These are phyloP conservation scores for Solanum piurae DNA, from an alignment of 257 asterid species.

Conservation along the genomic window DNA sequence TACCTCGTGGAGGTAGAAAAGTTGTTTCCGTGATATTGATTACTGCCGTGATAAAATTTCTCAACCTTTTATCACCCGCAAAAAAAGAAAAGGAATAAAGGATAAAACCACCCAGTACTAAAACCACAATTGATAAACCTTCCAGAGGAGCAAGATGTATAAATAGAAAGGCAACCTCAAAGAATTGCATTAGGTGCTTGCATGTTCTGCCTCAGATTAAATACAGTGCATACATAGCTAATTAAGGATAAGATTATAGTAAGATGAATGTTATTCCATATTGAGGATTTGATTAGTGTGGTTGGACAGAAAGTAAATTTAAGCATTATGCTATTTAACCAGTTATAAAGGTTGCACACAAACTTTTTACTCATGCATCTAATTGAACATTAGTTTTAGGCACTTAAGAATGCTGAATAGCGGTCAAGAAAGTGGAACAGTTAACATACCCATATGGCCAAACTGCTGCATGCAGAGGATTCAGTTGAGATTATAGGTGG, in stretches of 20 bases:
- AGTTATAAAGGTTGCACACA: not conserved
- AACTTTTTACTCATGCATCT: not conserved
- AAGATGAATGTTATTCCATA: not conserved
- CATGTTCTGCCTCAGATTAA: not conserved
- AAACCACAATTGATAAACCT: not conserved
- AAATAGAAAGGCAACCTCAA: not conserved
- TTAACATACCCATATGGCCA: constrained; percentile 12
- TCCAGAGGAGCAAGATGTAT: not conserved
- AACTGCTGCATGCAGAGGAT: not conserved
- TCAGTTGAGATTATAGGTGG: constrained; percentile 2
- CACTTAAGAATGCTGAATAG: not conserved
- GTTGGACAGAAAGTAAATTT: not conserved
- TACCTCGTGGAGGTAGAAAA: not conserved
- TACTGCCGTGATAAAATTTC: not conserved
- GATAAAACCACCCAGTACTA: not conserved
- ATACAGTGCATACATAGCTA: not conserved
- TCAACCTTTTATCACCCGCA: not conserved
- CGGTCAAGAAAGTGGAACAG: not conserved
- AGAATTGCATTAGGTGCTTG: not conserved
- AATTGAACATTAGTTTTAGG: not conserved
- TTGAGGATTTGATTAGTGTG: not conserved
- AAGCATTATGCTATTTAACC: not conserved
- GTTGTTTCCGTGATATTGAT: not conserved
- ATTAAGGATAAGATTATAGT: not conserved
- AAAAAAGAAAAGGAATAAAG: not conserved